Evolutionary conservation across 2,329 filamentous ascomycete genomes (phyloP).

Genomic region (Cladophialophora bantiana): DNA sequence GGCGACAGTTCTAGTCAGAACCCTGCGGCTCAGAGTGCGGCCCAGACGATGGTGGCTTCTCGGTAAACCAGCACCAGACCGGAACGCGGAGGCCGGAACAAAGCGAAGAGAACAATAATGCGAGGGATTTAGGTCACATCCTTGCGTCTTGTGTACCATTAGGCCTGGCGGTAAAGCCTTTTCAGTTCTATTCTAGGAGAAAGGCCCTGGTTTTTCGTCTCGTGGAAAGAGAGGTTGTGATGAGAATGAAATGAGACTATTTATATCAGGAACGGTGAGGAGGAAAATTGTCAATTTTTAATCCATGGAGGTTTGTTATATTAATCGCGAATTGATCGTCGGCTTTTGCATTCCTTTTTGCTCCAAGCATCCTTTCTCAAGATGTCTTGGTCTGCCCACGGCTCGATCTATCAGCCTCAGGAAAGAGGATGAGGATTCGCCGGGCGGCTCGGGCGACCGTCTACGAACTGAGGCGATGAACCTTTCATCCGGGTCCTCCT

Average conservation of each 20-base stretch:
- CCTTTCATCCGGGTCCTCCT: too few relatives aligned
- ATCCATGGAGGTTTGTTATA: background rate
- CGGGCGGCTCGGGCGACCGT: too few relatives aligned
- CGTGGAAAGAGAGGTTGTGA: background rate
- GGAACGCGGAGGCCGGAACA: background rate
- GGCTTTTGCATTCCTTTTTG: background rate
- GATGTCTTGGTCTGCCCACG: background rate
- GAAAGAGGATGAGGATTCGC: too few relatives aligned
- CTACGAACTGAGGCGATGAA: too few relatives aligned
- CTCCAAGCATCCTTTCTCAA: background rate
- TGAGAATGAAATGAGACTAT: slow-evolving; percentile 5
- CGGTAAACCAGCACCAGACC: slow-evolving; percentile 11
- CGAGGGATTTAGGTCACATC: background rate
- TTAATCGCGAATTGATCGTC: slow-evolving; percentile 1
- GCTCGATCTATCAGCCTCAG: background rate
- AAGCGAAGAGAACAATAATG: background rate
- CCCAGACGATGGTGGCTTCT: slow-evolving; percentile 31
- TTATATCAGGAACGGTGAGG: background rate
- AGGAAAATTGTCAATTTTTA: background rate
- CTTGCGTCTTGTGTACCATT: background rate
- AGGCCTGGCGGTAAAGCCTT: background rate
- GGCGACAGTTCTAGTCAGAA: slow-evolving; percentile 5
- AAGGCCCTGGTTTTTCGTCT: background rate
- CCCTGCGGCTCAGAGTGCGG: slow-evolving; percentile 1
- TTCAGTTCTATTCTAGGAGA: slow-evolving; percentile 7